These are phyloP conservation scores for Evansstolkia leycettana DNA, from an alignment of 495 filamentous ascomycete species.

Conservation along the genomic window DNA sequence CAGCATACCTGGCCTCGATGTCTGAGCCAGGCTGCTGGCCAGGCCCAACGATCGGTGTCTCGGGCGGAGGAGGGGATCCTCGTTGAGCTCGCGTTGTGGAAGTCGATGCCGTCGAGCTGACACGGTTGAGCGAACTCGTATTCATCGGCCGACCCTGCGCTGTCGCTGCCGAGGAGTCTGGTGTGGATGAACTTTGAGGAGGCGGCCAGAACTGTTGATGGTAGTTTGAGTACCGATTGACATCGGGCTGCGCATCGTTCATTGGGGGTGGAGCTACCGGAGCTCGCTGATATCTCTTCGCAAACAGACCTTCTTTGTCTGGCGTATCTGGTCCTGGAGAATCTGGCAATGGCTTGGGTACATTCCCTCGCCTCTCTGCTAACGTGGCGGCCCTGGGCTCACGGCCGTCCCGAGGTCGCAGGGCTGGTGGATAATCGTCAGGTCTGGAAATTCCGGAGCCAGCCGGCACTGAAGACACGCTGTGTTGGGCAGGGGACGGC, in stretches of 20 bases:
- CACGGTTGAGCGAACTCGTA: conserved; percentile 53
- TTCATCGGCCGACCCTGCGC: conserved; percentile 27
- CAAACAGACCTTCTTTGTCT: conserved; percentile 53
- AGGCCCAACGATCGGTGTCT: conserved; percentile 77
- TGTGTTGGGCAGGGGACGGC: conserved; percentile 9
- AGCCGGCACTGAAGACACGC: conserved; percentile 19
- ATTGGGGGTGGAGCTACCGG: conserved; percentile 6
- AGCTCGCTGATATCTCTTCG: conserved; percentile 20
- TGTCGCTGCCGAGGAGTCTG: conserved; percentile 15
- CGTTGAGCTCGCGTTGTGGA: conserved; percentile 87
- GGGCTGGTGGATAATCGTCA: conserved; percentile 30
- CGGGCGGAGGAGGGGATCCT: conserved; percentile 89
- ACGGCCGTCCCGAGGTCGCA: conserved; percentile 35
- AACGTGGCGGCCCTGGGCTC: conserved; percentile 35
- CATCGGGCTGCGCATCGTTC: conserved; percentile 6
- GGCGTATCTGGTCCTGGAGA: conserved; percentile 60
- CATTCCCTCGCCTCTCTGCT: conserved; percentile 55
- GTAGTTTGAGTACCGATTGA: conserved; percentile 39
- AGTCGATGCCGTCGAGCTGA: conserved; percentile 78
- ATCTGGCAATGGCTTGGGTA: conserved; percentile 65
- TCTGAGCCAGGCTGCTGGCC: conserved; percentile 56
- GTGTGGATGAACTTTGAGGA: conserved; percentile 22
- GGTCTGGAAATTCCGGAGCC: conserved; percentile 20
- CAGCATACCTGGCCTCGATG: conserved; percentile 83
- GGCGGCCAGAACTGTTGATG: conserved; percentile 61